phyloP scores from a whole-genome alignment of 2,329 filamentous ascomycete genomes.

The Colletotrichum sp. region DNA sequence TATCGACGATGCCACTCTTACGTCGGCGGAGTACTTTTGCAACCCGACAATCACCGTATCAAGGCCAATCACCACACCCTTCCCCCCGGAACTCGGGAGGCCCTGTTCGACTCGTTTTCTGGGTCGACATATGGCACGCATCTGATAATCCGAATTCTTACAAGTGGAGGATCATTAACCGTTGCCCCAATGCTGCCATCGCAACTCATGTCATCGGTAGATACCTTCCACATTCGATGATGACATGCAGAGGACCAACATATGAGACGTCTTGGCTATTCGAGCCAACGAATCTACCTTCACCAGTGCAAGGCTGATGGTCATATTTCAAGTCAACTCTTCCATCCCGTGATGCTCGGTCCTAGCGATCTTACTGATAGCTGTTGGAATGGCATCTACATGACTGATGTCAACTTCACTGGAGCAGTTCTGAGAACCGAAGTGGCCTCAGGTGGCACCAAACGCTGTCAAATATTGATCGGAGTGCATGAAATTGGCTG shows the following conservation, averaged over 20 bases:
- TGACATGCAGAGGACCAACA: background rate
- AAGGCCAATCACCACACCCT: background rate
- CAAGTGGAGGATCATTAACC: background rate
- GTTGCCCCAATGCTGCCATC: background rate
- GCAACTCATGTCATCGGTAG: background rate
- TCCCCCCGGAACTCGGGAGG: background rate
- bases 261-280: background rate
- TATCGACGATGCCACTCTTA: background rate
- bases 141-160: background rate
- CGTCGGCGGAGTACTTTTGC: background rate
- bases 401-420: background rate
- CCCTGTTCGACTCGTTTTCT: background rate
- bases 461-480: background rate
- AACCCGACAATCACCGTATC: background rate
- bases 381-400: background rate
- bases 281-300: background rate
- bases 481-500: accelerated
- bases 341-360: background rate
- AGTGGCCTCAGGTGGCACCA: background rate
- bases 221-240: background rate
- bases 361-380: background rate
- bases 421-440: background rate
- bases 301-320: background rate
- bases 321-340: background rate
- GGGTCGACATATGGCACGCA: background rate